Evolutionary conservation across 352 stramenopile genomes (phyloP), one percentile per base, ranked within the genome.

Genomic region (Globisporangium emineosum): DNA sequence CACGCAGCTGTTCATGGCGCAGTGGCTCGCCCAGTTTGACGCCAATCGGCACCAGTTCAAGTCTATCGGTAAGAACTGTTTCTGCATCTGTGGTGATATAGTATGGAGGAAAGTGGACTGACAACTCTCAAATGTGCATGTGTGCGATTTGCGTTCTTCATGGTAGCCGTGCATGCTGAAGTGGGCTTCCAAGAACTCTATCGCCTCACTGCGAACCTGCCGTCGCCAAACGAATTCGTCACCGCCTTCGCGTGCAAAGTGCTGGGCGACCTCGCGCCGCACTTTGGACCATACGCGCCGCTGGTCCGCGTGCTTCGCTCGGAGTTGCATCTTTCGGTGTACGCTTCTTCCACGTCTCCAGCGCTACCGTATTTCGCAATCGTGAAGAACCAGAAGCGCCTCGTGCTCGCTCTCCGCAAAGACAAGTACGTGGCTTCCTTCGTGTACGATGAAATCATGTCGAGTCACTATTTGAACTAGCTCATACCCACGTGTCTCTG

Each of bases 161-260:
- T 7, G 13, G 32, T 33, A 92, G 83, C 65, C 29, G 71, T 92
- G 3, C 77, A 88, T 13, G 84, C 84, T 0, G 77, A 92, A 19
- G 71, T 92, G 33, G 78, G 76, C 0, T 87, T 90, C 59, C 73
- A 80, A 25, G 83, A 90, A 40, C 73, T 92, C 47, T 75, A 81
- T 33, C 76, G 74, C 37, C 66, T 86, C 25, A 90, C 81, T 10
- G 68, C 62, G 15, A 87, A 90, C 21, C 56, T 92, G 13, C 67
- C 76, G 12, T 62, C 55, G 0, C 83, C 83, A 13, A 90, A 90
- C 51, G 81, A 88, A 2, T 33, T 92, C 40, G 59, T 88, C 43
- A 89, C 81, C 3, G 66, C 73, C 10, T 92, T 90, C 72, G 74
- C 70, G 15, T 85, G 68, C 54, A 81, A 74, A 58, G 73, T 84